phyloP scores from a whole-genome alignment of 2,329 filamentous ascomycete species.

The Aspergillus pseudoglaucus region DNA sequence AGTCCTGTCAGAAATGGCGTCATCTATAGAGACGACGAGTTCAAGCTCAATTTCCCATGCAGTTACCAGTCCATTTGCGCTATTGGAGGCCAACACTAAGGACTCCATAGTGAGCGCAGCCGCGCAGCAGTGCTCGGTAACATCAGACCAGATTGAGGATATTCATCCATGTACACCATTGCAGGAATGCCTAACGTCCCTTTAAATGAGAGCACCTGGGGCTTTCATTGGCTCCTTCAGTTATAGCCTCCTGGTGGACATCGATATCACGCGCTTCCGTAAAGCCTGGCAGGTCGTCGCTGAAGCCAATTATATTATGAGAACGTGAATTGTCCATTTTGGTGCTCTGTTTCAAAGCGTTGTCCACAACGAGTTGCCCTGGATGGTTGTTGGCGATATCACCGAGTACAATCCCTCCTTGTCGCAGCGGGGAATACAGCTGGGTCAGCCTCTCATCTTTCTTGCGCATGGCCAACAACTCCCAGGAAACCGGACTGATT shows the following conservation, averaged over 20 bases:
- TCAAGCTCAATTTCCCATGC: too few species aligned
- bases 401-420: neutral
- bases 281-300: neutral
- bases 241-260: neutral
- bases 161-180: constrained; percentile 7
- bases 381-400: neutral
- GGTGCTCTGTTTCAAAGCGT: neutral
- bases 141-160: constrained; percentile 4
- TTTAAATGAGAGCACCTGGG: neutral
- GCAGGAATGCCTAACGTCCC: constrained; percentile 3
- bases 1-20: too few species aligned
- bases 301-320: constrained; percentile 2
- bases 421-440: neutral
- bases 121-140: too few species aligned
- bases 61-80: too few species aligned
- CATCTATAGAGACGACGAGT: too few species aligned
- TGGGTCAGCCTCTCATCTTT: neutral
- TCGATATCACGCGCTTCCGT: neutral
- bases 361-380: neutral
- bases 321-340: constrained; percentile 4
- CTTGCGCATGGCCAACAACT: neutral
- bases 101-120: neutral
- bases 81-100: neutral
- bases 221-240: neutral
- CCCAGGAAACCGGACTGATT: neutral